Evolutionary conservation across 2,329 filamentous ascomycete genomes (phyloP).

Genomic region (Chaetomiaceae sp.): DNA sequence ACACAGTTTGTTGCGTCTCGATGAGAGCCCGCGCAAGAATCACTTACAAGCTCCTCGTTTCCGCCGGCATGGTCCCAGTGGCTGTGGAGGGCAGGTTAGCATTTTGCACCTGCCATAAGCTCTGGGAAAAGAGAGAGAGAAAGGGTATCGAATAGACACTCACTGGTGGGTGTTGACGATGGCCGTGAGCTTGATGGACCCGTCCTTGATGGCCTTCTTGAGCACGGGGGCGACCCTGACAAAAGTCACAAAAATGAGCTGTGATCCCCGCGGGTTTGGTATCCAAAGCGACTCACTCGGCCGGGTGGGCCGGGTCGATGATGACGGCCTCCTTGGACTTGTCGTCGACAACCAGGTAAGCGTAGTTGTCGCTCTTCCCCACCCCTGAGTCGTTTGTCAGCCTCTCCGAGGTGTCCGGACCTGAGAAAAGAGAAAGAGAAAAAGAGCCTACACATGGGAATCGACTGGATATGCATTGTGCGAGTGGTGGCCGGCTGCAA

Average conservation of each 20-base stretch:
- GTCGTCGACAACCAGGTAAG: constrained; percentile 75
- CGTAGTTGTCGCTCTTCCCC: constrained; percentile 76
- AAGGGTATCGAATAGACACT: constrained; percentile 32
- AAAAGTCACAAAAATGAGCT: too few relatives aligned
- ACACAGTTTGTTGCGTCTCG: constrained; percentile 16
- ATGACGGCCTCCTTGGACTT: constrained; percentile 73
- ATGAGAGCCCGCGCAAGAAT: neutral
- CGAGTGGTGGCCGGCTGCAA: constrained; percentile 32
- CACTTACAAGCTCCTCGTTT: constrained; percentile 70
- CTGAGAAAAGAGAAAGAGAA: too few relatives aligned
- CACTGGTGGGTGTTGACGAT: constrained; percentile 98
- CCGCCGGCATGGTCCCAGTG: constrained; percentile 94
- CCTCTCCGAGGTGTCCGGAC: too few relatives aligned
- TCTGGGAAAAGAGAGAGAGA: too few relatives aligned
- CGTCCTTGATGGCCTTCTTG: constrained; percentile 64
- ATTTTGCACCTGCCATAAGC: neutral
- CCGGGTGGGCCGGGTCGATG: constrained; percentile 73
- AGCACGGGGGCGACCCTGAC: constrained; percentile 58
- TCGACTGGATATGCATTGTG: constrained; percentile 80
- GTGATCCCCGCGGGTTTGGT: neutral
- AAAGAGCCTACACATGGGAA: constrained; percentile 72
- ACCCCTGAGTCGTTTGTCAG: constrained; percentile 47
- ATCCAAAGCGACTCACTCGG: constrained; percentile 57
- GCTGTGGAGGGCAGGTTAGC: constrained; percentile 46
- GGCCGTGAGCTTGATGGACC: constrained; percentile 74